Conservation (phyloP, 495 filamentous ascomycete genomes). For the Tuber borchii region DNA sequence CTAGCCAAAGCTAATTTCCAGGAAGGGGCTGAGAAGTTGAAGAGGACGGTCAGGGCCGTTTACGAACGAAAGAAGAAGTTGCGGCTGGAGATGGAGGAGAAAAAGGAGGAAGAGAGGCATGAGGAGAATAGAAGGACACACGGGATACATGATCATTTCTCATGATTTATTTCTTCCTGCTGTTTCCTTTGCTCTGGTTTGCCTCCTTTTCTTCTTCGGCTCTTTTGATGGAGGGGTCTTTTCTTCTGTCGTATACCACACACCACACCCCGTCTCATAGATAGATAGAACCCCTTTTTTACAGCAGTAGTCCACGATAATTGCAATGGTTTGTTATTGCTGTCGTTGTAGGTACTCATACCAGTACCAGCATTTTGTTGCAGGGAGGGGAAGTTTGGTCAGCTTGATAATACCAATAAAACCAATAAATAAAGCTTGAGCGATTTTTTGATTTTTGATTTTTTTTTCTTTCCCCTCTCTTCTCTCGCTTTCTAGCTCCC, state of each 20-base stretch:
- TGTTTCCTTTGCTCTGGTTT: background rate
- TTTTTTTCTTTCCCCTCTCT: background rate
- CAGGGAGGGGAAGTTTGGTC: background rate
- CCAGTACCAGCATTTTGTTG: background rate
- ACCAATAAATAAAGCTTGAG: background rate
- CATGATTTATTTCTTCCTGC: conserved; percentile 16
- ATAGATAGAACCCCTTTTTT: background rate
- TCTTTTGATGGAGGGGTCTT: background rate
- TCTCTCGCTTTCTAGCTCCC: background rate
- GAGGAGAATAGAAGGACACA: conserved; percentile 19
- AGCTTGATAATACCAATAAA: background rate
- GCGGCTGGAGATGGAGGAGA: conserved; percentile 55
- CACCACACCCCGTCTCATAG: background rate
- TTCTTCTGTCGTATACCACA: background rate
- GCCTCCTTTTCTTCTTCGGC: background rate
- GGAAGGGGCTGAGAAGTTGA: conserved; percentile 68
- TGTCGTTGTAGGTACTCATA: background rate
- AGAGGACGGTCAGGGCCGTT: conserved; percentile 73
- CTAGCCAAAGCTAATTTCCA: conserved; percentile 81
- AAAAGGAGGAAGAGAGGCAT: conserved; percentile 46
- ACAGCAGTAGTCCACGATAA: background rate
- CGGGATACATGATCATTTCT: conserved; percentile 31
- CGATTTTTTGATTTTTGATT: too few relatives aligned
- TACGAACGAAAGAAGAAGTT: conserved; percentile 80
- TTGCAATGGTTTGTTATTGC: background rate